These are phyloP conservation scores for Silene uniflora DNA, from an alignment of 148 eudicot species.

Conservation along the genomic window DNA sequence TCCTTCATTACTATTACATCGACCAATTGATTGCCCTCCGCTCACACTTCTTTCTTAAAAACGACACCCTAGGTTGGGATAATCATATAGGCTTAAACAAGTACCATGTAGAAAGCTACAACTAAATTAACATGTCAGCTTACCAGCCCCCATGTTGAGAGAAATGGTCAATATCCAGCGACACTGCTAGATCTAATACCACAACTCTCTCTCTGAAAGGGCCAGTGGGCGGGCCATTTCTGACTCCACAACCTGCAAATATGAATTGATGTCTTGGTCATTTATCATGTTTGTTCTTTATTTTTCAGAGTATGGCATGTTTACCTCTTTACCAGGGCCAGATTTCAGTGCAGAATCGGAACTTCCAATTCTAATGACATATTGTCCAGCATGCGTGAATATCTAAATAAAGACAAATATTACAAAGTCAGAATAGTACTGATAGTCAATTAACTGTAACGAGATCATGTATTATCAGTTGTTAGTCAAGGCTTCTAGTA, in stretches of 20 bases:
- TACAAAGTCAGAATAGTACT: not conserved
- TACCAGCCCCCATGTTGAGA: constrained; percentile 96
- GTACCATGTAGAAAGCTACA: not conserved
- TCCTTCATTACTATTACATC: not conserved
- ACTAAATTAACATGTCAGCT: constrained; percentile 18
- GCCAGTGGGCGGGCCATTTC: constrained; percentile 75
- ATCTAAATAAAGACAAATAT: constrained; percentile 41
- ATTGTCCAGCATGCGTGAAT: constrained; percentile 97
- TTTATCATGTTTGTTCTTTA: not conserved
- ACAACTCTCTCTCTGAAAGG: constrained; percentile 90
- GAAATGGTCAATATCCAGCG: constrained; percentile 90
- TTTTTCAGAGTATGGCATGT: not conserved
- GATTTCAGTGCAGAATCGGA: constrained; percentile 37
- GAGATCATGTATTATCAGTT: not conserved
- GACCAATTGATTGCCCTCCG: not conserved
- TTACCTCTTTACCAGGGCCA: constrained; percentile 49
- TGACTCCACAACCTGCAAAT: constrained; percentile 63
- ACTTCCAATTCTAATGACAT: constrained; percentile 86
- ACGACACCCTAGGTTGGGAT: too few species aligned
- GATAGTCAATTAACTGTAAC: not conserved
- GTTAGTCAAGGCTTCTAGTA: not conserved
- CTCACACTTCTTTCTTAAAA: too few species aligned
- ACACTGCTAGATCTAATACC: constrained; percentile 85
- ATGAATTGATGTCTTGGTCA: not conserved
- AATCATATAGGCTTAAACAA: not conserved